phyloP scores from a whole-genome alignment of 2,329 filamentous ascomycete genomes.

The Colletotrichum incanum region DNA sequence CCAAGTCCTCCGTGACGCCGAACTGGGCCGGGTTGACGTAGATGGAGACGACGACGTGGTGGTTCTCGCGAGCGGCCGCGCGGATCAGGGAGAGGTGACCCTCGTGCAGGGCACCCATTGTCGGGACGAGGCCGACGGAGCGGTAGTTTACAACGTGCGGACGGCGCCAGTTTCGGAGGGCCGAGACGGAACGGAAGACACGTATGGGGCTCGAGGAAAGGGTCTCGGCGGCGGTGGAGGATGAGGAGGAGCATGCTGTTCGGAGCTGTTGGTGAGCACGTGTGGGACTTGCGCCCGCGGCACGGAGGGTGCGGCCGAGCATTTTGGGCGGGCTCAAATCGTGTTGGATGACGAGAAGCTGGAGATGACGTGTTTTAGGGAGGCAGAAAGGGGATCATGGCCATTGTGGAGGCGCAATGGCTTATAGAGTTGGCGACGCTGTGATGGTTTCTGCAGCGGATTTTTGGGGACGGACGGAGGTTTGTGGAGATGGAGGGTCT shows the following conservation, averaged over 20 bases:
- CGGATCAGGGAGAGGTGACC: conserved; percentile 91
- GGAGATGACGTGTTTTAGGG: conserved; percentile 19
- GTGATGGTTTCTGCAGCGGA: conserved; percentile 67
- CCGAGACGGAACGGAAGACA: conserved; percentile 82
- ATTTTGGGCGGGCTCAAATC: conserved; percentile 16
- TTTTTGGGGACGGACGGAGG: conserved; percentile 56
- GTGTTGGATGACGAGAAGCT: background rate
- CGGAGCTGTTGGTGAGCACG: conserved; percentile 35
- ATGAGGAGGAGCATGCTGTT: conserved; percentile 46
- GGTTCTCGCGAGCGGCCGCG: conserved; percentile 86
- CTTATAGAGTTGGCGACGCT: conserved; percentile 47
- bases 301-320: conserved; percentile 41
- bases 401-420: conserved; percentile 54
- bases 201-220: conserved; percentile 74
- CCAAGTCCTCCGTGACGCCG: conserved; percentile 88
- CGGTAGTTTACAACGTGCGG: conserved; percentile 77
- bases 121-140: conserved; percentile 90
- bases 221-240: conserved; percentile 55
- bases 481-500: conserved; percentile 25
- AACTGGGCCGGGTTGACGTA: conserved; percentile 99
- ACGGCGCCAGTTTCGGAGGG: conserved; percentile 79
- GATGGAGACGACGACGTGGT: conserved; percentile 89
- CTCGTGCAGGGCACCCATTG: conserved; percentile 96
- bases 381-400: conserved; percentile 41
- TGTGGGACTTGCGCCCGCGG: conserved; percentile 32